Evolutionary conservation across 108 stramenopile species (phyloP).

Genomic region (Nannochloropsis salina): DNA sequence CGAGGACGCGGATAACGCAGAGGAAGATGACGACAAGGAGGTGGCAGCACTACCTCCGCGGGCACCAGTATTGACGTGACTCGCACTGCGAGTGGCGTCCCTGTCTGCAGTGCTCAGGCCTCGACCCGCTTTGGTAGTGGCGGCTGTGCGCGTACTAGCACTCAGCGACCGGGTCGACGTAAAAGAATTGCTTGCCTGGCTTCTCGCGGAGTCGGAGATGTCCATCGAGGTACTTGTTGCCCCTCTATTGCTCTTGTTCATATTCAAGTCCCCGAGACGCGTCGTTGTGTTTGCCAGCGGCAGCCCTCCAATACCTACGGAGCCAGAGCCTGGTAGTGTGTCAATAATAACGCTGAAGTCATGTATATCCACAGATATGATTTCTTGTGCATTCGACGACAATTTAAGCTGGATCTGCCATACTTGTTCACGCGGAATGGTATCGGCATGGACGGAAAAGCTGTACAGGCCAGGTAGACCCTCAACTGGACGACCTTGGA

Average conservation of each 20-base stretch:
- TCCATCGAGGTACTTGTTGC: neutral
- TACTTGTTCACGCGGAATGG: neutral
- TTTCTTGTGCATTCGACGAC: neutral
- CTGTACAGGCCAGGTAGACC: neutral
- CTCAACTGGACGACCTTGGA: constrained; percentile 1
- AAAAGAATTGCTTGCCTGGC: neutral
- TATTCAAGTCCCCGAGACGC: neutral
- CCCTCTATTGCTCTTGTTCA: neutral
- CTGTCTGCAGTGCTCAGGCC: neutral
- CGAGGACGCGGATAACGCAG: neutral
- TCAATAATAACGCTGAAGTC: neutral
- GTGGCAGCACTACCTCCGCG: neutral
- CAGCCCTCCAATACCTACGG: neutral
- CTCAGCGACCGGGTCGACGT: neutral
- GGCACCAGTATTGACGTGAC: neutral
- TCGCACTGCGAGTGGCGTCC: neutral
- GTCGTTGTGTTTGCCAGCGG: neutral
- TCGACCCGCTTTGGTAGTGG: neutral
- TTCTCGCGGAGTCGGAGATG: neutral
- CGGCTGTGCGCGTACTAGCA: neutral
- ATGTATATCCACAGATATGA: neutral
- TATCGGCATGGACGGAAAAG: neutral
- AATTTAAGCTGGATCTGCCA: constrained; percentile 17
- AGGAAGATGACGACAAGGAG: neutral
- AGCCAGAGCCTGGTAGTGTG: neutral